Percentiles rank a stretch among this genome's conserved stretches.
These are phyloP conservation scores for Xerocomus cyaneibrunnescens DNA, from an alignment of 1,284 basidiomycete genomes.

Conservation along the genomic window DNA sequence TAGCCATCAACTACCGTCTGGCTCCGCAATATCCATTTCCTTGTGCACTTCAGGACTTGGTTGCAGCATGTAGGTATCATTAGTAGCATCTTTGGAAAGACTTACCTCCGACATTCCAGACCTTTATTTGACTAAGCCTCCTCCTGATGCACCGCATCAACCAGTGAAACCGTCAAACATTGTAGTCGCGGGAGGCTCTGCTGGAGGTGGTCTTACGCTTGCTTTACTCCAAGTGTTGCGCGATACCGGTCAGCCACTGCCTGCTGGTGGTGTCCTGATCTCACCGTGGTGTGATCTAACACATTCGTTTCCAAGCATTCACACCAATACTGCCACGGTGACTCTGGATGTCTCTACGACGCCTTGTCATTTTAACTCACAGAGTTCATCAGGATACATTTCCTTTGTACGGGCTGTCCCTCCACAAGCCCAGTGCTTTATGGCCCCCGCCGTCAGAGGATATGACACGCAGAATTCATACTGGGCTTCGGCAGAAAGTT, in stretches of 20 bases:
- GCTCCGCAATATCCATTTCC: constrained; percentile 97
- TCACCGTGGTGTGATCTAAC: constrained; percentile 95
- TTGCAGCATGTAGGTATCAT: constrained; percentile 70
- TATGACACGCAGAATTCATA: constrained; percentile 62
- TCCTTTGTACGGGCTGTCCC: constrained; percentile 61
- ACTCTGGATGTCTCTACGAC: constrained; percentile 16
- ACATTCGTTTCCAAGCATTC: constrained; percentile 90
- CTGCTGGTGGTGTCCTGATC: constrained; percentile 83
- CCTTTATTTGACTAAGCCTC: constrained; percentile 54
- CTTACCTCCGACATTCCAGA: constrained; percentile 34
- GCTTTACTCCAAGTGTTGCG: constrained; percentile 91
- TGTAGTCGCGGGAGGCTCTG: constrained; percentile 89
- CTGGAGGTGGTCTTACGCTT: constrained; percentile 87
- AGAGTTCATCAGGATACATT: constrained; percentile 63
- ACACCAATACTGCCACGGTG: constrained; percentile 83
- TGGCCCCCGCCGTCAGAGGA: constrained; percentile 91
- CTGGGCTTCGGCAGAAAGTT: constrained; percentile 60
- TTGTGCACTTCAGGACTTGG: constrained; percentile 85
- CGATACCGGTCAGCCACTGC: constrained; percentile 78
- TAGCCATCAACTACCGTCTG: constrained; percentile 87
- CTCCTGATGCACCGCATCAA: constrained; percentile 70
- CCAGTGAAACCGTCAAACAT: constrained; percentile 84
- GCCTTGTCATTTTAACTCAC: background rate
- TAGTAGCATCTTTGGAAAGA: background rate
- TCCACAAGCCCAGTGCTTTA: constrained; percentile 83